phyloP scores from a whole-genome alignment of 2,329 filamentous ascomycete genomes.

The Colletotrichum sp. region DNA sequence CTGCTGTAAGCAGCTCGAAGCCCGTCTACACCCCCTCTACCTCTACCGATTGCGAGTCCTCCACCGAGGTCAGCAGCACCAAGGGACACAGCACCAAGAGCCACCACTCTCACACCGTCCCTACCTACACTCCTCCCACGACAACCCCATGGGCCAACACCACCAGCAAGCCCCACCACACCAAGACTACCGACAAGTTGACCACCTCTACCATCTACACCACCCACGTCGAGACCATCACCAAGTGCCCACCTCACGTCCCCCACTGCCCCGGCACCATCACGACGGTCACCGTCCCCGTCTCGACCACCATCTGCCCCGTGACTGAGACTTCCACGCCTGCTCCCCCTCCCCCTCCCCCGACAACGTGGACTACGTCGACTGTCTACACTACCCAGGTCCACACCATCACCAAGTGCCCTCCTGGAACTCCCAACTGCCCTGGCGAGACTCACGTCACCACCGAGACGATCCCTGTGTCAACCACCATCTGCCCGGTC shows the following conservation, averaged over 20 bases:
- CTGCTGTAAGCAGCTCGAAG: neutral
- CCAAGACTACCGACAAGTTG: constrained; percentile 4
- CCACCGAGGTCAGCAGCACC: neutral
- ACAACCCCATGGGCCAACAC: neutral
- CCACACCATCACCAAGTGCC: constrained; percentile 62
- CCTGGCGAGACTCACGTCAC: constrained; percentile 36
- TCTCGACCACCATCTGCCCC: constrained; percentile 45
- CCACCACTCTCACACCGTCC: neutral
- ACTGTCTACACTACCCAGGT: constrained; percentile 45
- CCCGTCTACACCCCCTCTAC: neutral
- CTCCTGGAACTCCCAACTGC: constrained; percentile 43
- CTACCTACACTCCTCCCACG: constrained; percentile 8
- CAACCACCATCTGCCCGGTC: constrained; percentile 50
- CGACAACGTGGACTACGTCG: constrained; percentile 40
- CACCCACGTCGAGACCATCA: constrained; percentile 20
- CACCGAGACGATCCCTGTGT: constrained; percentile 36
- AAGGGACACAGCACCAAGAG: neutral
- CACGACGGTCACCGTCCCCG: constrained; percentile 42
- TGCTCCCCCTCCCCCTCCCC: neutral
- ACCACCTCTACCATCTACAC: constrained; percentile 24
- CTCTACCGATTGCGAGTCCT: neutral
- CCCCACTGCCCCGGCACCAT: constrained; percentile 29
- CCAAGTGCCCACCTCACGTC: constrained; percentile 12
- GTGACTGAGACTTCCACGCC: neutral
- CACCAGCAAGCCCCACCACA: neutral